Evolutionary conservation across 805 yeast genomes (phyloP), one percentile per base, ranked within the genome.

Genomic region (Kodamaea kakaduensis): DNA sequence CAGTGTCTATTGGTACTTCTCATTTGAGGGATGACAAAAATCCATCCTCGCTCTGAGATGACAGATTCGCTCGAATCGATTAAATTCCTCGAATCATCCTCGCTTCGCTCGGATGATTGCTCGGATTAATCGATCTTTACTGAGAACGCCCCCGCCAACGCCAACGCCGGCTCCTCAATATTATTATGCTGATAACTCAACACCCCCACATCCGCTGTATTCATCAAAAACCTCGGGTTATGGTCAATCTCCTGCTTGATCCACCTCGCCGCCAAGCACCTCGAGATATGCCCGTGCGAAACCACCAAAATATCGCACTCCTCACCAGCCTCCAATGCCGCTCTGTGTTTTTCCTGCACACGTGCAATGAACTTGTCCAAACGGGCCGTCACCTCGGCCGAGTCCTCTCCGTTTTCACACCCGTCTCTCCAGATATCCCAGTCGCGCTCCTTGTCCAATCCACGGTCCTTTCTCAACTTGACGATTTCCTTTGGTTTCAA

Each of bases 131-230:
- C 16, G 14, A 25, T 25, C 27, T 25, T 25, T 6, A 83, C 80
- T 6, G 68, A 67, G 48, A 86, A 87, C 0, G 94, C 90, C 31
- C 95, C 95, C 3, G 95, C 84, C 40, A 90, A 68, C 33, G 71
- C 76, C 38, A 90, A 57, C 0, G 96, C 96, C 3, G 97, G 97
- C 61, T 90, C 97, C 24, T 81, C 71, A 37, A 85, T 71, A 55
- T 72, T 79, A 52, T 81, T 78, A 58, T 89, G 97, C 50, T 86
- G 94, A 58, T 89, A 89, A 45, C 93, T 79, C 52, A 90, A 67
- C 2, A 88, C 95, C 42, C 96, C 96, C 26, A 87, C 85, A 27
- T 96, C 97, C 45, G 97, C 96, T 17, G 97, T 95, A 55, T 90
- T 96, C 47, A 90, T 67, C 57, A 90, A 67, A 58, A 88, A 80